Conservation (phyloP, 2,329 filamentous ascomycete species). For the Scytalidium sp. region DNA sequence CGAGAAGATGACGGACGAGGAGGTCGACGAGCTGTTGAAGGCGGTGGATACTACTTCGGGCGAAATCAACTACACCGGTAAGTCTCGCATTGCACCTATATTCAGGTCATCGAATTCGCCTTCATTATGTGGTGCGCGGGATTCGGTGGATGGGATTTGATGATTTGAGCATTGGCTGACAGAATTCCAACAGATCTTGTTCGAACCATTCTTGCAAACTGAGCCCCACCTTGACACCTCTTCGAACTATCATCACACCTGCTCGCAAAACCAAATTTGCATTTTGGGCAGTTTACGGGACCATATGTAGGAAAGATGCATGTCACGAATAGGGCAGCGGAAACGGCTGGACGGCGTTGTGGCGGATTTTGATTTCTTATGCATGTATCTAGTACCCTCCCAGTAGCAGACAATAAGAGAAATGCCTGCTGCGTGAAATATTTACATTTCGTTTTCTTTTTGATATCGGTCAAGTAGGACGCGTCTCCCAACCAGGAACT, state of each 20-base stretch:
- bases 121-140: too few species aligned
- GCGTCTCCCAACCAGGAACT: too few species aligned
- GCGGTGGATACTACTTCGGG: conserved; percentile 93
- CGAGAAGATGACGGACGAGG: conserved; percentile 99
- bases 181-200: conserved; percentile 66
- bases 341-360: conserved; percentile 2
- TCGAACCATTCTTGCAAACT: conserved; percentile 84
- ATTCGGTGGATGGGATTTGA: conserved; percentile 9
- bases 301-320: conserved; percentile 2
- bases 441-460: background rate
- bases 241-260: too few species aligned
- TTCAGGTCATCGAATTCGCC: background rate
- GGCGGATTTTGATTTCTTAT: conserved; percentile 5
- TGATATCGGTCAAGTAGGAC: too few species aligned
- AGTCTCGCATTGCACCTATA: conserved; percentile 26
- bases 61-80: conserved; percentile 97
- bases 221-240: too few species aligned
- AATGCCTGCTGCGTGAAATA: background rate
- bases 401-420: background rate
- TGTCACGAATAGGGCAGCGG: conserved; percentile 6
- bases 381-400: background rate
- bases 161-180: conserved; percentile 8
- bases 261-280: background rate
- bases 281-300: background rate
- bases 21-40: conserved; percentile 98